These are phyloP conservation scores for Plectranthus barbatus DNA, from an alignment of 257 asterid species.

Conservation along the genomic window DNA sequence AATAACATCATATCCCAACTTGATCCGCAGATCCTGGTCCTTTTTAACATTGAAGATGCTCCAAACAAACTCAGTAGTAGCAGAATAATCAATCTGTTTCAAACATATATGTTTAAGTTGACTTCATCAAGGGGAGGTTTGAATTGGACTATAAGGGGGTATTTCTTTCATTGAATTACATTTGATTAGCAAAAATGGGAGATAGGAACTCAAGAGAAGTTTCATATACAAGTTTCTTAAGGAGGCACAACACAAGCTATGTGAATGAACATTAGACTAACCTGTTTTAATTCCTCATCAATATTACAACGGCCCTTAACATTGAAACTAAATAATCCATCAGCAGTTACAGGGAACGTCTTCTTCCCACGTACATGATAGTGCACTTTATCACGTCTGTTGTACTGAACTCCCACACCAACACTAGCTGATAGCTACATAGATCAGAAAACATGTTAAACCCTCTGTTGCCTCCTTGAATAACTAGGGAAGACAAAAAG, in stretches of 20 bases:
- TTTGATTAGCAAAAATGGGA: too few relatives aligned
- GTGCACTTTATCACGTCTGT: conserved; percentile 43
- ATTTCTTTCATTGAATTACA: too few relatives aligned
- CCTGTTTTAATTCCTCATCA: conserved; percentile 61
- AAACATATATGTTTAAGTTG: conserved; percentile 1
- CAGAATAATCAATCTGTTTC: conserved; percentile 49
- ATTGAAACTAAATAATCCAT: conserved; percentile 44
- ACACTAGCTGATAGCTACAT: conserved; percentile 48
- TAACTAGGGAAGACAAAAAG: background rate
- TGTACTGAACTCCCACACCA: conserved; percentile 57
- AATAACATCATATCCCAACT: conserved; percentile 64
- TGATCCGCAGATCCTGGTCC: conserved; percentile 73
- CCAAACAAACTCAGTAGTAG: conserved; percentile 76
- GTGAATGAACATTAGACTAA: conserved; percentile 6
- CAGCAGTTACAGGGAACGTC: conserved; percentile 50
- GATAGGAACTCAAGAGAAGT: too few relatives aligned
- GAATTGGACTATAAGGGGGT: too few relatives aligned
- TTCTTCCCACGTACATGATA: conserved; percentile 56
- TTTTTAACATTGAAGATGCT: conserved; percentile 46
- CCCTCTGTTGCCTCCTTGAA: background rate
- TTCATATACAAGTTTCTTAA: background rate
- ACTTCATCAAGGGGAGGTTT: background rate
- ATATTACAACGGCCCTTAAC: conserved; percentile 56
- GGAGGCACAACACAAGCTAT: background rate
- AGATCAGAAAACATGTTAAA: conserved; percentile 15